These are phyloP conservation scores for Dactylis glomerata DNA, from an alignment of 176 grass and related monocot species.

Conservation along the genomic window DNA sequence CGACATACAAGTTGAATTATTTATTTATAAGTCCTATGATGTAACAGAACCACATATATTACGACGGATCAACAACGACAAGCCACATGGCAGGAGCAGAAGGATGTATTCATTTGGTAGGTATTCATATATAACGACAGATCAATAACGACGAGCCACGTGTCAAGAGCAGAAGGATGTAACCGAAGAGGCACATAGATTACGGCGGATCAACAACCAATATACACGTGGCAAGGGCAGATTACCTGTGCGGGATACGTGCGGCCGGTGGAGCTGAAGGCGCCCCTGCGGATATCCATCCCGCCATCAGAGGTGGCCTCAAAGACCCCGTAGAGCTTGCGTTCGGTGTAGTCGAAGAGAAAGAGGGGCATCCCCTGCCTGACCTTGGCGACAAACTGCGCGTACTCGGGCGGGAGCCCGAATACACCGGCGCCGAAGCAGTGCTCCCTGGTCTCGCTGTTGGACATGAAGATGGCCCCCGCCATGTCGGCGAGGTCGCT, in stretches of 20 bases:
- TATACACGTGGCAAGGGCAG: not conserved
- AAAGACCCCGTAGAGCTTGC: conserved; percentile 58
- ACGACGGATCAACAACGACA: too few species aligned
- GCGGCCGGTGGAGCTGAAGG: not conserved
- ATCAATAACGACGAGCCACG: too few species aligned
- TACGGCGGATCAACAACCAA: not conserved
- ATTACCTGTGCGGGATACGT: conserved; percentile 63
- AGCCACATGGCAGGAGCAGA: too few species aligned
- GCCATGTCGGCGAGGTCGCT: conserved; percentile 17
- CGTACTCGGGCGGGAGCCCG: conserved; percentile 32
- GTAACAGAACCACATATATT: too few species aligned
- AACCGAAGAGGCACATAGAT: not conserved
- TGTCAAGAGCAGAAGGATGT: too few species aligned
- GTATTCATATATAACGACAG: too few species aligned
- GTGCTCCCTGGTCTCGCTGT: conserved; percentile 39
- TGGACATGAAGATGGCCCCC: conserved; percentile 75
- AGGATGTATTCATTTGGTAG: too few species aligned
- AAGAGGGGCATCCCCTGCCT: conserved; percentile 57
- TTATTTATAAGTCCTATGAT: too few species aligned
- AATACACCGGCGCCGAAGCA: conserved; percentile 40
- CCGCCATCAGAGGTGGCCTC: conserved; percentile 49
- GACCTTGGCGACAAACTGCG: conserved; percentile 40
- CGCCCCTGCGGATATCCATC: conserved; percentile 38
- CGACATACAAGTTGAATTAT: too few species aligned
- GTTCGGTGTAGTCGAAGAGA: conserved; percentile 53